phyloP scores from a whole-genome alignment of 2,329 filamentous ascomycete genomes.

The Beauveria rudraprayagi region DNA sequence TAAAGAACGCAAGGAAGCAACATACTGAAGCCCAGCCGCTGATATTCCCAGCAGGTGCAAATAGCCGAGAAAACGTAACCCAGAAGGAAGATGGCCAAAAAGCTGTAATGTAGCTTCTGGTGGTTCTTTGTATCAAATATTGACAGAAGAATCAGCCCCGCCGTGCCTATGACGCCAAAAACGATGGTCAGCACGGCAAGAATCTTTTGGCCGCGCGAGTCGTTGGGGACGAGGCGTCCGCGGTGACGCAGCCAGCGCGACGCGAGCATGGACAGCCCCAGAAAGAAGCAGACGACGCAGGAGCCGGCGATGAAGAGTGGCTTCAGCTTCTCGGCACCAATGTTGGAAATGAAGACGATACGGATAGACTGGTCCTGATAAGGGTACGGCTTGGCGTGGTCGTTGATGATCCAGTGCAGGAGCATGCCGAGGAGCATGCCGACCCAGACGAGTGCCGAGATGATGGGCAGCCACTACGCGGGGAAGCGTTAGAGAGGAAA shows the following conservation, averaged over 20 bases:
- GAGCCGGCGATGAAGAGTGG: conserved; percentile 72
- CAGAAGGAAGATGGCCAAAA: conserved; percentile 73
- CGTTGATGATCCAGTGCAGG: conserved; percentile 57
- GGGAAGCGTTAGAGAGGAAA: neutral
- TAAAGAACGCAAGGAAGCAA: conserved; percentile 11
- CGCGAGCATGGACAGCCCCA: conserved; percentile 71
- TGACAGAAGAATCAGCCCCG: conserved; percentile 71
- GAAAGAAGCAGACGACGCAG: conserved; percentile 63
- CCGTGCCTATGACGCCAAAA: conserved; percentile 65
- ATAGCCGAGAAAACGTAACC: conserved; percentile 82
- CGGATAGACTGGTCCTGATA: conserved; percentile 51
- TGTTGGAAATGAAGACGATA: conserved; percentile 67
- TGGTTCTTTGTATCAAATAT: conserved; percentile 78
- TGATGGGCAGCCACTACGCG: conserved; percentile 54
- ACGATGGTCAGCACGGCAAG: conserved; percentile 54
- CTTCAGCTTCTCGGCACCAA: conserved; percentile 55
- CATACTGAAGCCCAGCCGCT: conserved; percentile 67
- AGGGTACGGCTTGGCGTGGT: conserved; percentile 45
- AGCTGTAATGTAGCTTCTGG: conserved; percentile 60
- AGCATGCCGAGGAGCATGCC: conserved; percentile 62
- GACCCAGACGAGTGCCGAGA: conserved; percentile 58
- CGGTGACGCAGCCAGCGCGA: conserved; percentile 82
- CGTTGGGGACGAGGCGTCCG: conserved; percentile 70
- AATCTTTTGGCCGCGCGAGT: conserved; percentile 52
- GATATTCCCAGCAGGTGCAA: conserved; percentile 85